Percentiles rank a stretch among this genome's conserved stretches.
phyloP scores from a whole-genome alignment of 768 basidiomycete genomes.

The Cytidiella melzeri region DNA sequence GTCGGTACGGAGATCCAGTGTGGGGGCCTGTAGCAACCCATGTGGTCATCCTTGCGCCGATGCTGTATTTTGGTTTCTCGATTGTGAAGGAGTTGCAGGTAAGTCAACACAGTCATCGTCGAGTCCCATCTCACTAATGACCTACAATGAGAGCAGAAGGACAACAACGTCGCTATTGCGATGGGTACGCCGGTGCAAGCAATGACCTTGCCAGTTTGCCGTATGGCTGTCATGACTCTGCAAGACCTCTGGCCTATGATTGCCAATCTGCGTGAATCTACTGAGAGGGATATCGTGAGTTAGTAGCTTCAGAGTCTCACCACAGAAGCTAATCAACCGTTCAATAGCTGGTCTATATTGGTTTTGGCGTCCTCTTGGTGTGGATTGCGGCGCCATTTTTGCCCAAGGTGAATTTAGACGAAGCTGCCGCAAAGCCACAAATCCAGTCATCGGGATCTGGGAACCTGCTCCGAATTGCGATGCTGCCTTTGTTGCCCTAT shows the following conservation, averaged over 20 bases:
- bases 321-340: background rate
- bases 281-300: constrained; percentile 16
- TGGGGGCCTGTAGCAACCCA: constrained; percentile 59
- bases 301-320: background rate
- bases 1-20: constrained; percentile 44
- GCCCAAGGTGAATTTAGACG: background rate
- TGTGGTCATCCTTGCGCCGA: constrained; percentile 46
- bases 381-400: constrained; percentile 11
- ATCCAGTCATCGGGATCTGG: background rate
- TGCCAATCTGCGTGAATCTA: constrained; percentile 5
- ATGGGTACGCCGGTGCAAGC: constrained; percentile 12
- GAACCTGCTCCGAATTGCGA: constrained; percentile 5
- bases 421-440: background rate
- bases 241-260: constrained; percentile 23
- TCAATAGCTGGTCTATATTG: constrained; percentile 7
- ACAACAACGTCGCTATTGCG: background rate
- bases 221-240: constrained; percentile 21
- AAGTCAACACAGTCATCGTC: constrained; percentile 15
- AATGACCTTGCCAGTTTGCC: constrained; percentile 22
- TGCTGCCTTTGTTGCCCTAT: constrained; percentile 27
- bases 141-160: background rate
- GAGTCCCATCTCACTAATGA: background rate
- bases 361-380: constrained; percentile 1
- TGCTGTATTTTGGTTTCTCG: constrained; percentile 45
- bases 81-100: constrained; percentile 38